Base-by-base conservation (phyloP, 23 red algal genomes). In the Gracilaria domingensis region DNA sequence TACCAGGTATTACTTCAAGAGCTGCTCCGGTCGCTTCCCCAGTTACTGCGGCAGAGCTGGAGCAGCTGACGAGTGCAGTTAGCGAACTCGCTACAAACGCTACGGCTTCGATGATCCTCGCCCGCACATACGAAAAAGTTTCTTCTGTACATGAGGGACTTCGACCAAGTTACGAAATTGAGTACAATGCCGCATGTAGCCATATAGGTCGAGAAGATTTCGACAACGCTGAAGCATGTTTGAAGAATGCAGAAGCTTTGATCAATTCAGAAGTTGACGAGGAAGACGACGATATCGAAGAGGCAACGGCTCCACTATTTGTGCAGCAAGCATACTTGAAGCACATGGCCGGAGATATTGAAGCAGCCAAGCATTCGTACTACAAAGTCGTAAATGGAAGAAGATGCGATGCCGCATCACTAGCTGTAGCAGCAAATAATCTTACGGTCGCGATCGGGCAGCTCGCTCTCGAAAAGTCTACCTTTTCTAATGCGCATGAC, bases 341-440 rank as follows among this genome's bases (percentile, higher is more conserved):
- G 23, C 89, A 92, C 81, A 39, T 92, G 33, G 79, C 55, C 16
- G 89, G 89, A 26, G 35, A 84, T 74, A 61, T 92, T n/a, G 78
- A 58, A 42, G 77, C 44, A 47, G 79, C 89, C 3, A 76, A 84
- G 64, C 49, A 57, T 32, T 56, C 62, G 3, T 92, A 92, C 48
- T 42, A 71, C 34, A 49, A 83, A 33, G 67, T 84, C 12, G 70
- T 83, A 0, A 53, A 28, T n/a, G 89, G 80, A 53, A 44, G 80
- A 26, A 75, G 73, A 34, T 77, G 69, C 58, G 89, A 92, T 66
- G 78, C 89, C 26, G 89, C 89, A 12, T 72, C 89, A 30, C 73
- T 92, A 33, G 89, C 89, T 58, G 89, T 92, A 12, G 89, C 89
- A 28, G 80, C 80, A 0, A 92, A 92, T 39, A 92, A 92, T 59